These are phyloP conservation scores for Russula virescens DNA, from an alignment of 768 basidiomycete genomes.

Conservation along the genomic window DNA sequence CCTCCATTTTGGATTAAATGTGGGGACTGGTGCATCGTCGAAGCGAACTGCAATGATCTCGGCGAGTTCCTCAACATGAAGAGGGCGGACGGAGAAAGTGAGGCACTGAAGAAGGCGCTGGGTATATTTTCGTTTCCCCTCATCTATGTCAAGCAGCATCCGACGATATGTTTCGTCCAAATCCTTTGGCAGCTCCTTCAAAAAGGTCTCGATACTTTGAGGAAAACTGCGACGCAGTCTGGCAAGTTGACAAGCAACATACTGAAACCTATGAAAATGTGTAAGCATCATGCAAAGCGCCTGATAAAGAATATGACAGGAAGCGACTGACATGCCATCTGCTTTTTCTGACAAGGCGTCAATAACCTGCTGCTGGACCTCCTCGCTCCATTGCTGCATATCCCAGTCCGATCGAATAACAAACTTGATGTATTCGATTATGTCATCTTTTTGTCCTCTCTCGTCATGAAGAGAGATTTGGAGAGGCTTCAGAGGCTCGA, in stretches of 20 bases:
- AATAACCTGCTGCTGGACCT: not conserved
- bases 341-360: not conserved
- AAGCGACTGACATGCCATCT: constrained; percentile 4
- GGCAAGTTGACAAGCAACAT: not conserved
- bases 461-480: not conserved
- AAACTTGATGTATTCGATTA: not conserved
- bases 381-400: not conserved
- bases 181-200: not conserved
- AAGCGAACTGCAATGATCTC: not conserved
- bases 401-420: not conserved
- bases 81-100: not conserved
- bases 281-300: not conserved
- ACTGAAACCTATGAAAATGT: not conserved
- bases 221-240: not conserved
- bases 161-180: constrained; percentile 7
- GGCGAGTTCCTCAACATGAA: constrained; percentile 1
- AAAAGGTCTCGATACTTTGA: not conserved
- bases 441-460: not conserved
- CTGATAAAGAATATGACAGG: not conserved
- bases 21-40: not conserved
- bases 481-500: not conserved
- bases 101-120: constrained; percentile 1
- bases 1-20: not conserved
- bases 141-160: not conserved
- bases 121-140: constrained; percentile 1